Base-by-base conservation (phyloP, 352 stramenopile species). In the Albugo candida region DNA sequence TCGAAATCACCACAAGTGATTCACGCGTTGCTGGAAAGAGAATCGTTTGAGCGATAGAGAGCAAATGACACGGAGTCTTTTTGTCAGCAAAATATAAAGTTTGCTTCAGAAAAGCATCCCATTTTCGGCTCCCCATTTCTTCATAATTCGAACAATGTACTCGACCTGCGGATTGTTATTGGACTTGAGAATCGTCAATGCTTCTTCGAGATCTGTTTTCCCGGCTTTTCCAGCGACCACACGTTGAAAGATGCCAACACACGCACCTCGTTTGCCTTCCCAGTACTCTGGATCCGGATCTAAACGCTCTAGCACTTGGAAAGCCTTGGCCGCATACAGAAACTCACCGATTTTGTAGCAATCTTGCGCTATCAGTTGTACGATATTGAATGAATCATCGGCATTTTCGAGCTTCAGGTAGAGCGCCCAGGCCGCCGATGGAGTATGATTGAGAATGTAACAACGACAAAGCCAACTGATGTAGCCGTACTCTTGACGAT, bases 331-430 rank as follows among this genome's bases (percentile, higher is more conserved):
- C 1, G 92, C 71, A 55, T 93, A 97, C 0, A 97, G 63, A 52
- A 97, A 98, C 47, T 95, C 83, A 17, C 92, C 93, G 75, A 97
- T 96, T 35, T 81, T 82, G 74, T 98, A 98, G 65, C 88, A 97
- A 60, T 98, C 93, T 51, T 97, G 95, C 14, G 89, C 93, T 41
- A 98, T 94, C 13, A 98, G 66, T 58, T 97, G 83, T 13, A 98
- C 67, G 27, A 98, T 53, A 43, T 96, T 95, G 69, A 97, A 97
- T 27, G 81, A 94, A 27, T 97, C 85, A 55, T 94, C 86, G 51
- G 76, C 84, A 57, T 93, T 96, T 56, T 97, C 89, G 40, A 95
- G 92, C 55, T 97, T 96, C 17, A 98, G 65, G 58, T 97, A 98
- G 31, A 96, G 59, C 39, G 97, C 91, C 93, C 93, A 98, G 11